Base-by-base conservation (phyloP, 768 basidiomycete genomes). In the Collybia sordida region DNA sequence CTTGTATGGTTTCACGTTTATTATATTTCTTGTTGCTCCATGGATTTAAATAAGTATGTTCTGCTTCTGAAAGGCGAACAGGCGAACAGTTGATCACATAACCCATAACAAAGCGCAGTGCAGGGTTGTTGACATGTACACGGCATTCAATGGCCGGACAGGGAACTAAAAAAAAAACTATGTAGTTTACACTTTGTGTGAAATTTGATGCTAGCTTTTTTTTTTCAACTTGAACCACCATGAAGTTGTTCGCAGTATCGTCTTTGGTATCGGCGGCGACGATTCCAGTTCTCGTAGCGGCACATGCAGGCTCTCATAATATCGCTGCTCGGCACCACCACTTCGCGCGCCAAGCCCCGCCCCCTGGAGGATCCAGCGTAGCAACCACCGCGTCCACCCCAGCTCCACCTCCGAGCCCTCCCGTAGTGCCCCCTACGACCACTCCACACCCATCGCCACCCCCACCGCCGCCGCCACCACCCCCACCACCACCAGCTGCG, bases 251-350 rank as follows among this genome's bases (percentile, higher is more conserved):
- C 52, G 51, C 54, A 27, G 35, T 57, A 42, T 55, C 65, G 52
- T 48, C 58, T 53, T 51, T 70, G 44, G 60, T 73, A 48, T 59
- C 59, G 24, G 53, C 60, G 45, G 60, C 70, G 42, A 60, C 70
- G 54, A 62, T 78, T 42, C 70, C 78, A n/a, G 61, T 63, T 57
- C 57, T 76, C 49, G 75, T 70, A 55, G 68, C 70, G 37, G 77
- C 74, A 25, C 69, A 74, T 54, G 55, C 44, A 50, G 58, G 47
- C 22, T 50, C 61, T 21, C 45, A 47, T 35, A 36, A 47, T 1
- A 28, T 35, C 24, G 50, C 45, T 6, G 50, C 41, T 19, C 58
- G 54, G 21, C 62, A 64, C 34, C 57, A 50, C 38, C 63, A 63
- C 14, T 62, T 64, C 37, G 58, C 55, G n/a, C 67, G 71, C 53